phyloP scores from a whole-genome alignment of 139 green algal species.

The Volvox africanus region DNA sequence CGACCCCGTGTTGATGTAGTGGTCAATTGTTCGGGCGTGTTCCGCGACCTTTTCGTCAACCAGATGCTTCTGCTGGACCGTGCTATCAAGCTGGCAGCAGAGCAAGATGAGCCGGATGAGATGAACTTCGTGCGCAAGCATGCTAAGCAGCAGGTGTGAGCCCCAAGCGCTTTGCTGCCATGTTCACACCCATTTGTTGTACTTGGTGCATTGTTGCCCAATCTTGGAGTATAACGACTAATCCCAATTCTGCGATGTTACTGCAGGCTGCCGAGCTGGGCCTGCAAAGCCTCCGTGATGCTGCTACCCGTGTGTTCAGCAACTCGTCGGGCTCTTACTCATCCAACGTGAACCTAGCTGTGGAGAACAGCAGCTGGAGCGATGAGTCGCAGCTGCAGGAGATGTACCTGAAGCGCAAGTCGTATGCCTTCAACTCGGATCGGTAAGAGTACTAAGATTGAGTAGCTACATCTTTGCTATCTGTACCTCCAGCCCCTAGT shows the following conservation, averaged over 20 bases:
- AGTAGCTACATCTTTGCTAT: no score
- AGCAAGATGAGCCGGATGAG: conserved; percentile 97
- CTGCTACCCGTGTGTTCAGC: conserved; percentile 96
- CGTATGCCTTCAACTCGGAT: conserved; percentile 98
- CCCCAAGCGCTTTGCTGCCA: no score
- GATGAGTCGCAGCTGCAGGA: conserved; percentile 98
- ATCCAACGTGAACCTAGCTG: conserved; percentile 99
- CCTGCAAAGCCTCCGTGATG: conserved; percentile 85
- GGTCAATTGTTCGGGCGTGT: conserved; percentile 99
- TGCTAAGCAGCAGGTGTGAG: conserved; percentile 81
- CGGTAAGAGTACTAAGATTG: conserved; percentile 74
- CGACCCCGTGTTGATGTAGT: conserved; percentile 97
- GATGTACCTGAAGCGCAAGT: conserved; percentile 98
- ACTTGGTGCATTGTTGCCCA: no score
- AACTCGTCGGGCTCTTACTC: conserved; percentile 97
- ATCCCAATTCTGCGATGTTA: not conserved
- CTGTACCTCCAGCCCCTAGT: no score
- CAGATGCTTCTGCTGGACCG: conserved; percentile 98
- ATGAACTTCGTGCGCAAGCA: conserved; percentile 99
- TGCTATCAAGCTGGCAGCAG: conserved; percentile 97
- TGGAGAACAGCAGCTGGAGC: conserved; percentile 97
- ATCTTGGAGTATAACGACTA: no score
- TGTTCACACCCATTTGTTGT: no score
- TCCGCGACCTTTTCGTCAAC: conserved; percentile 99
- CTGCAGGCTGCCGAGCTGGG: conserved; percentile 91